These are phyloP conservation scores for Ensete ventricosum DNA, from an alignment of 176 grass and related monocot species.

Conservation along the genomic window DNA sequence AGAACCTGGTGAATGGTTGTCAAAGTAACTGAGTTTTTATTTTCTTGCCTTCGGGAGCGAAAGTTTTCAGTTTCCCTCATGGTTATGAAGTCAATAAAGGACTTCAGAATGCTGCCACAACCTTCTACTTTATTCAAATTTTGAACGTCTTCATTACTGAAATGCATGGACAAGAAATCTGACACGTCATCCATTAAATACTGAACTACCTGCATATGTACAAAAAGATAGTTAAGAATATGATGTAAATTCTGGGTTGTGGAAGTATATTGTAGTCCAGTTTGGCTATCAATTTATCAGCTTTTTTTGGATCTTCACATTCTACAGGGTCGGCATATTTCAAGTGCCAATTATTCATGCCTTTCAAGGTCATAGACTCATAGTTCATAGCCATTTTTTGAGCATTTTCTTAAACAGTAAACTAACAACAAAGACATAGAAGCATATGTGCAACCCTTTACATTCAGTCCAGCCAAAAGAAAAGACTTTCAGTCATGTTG, in stretches of 20 bases:
- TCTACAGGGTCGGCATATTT: no score
- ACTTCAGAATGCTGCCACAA: constrained; percentile 50
- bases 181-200: constrained; percentile 95
- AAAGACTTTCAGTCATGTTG: background rate
- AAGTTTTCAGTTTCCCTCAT: constrained; percentile 87
- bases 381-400: background rate
- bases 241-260: background rate
- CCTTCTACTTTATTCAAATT: constrained; percentile 53
- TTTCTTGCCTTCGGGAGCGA: constrained; percentile 61
- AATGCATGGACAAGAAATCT: constrained; percentile 87
- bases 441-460: background rate
- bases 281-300: background rate
- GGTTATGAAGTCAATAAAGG: constrained; percentile 76
- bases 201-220: constrained; percentile 64
- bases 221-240: background rate
- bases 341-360: background rate
- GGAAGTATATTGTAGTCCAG: background rate
- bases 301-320: no score
- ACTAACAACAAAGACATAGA: background rate
- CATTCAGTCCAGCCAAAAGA: background rate
- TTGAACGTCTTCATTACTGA: constrained; percentile 42
- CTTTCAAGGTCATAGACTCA: background rate
- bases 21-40: constrained; percentile 79
- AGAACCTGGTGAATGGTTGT: constrained; percentile 93
- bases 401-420: background rate